phyloP scores from a whole-genome alignment of 768 basidiomycete species.

The Rhodotorula graminis region DNA sequence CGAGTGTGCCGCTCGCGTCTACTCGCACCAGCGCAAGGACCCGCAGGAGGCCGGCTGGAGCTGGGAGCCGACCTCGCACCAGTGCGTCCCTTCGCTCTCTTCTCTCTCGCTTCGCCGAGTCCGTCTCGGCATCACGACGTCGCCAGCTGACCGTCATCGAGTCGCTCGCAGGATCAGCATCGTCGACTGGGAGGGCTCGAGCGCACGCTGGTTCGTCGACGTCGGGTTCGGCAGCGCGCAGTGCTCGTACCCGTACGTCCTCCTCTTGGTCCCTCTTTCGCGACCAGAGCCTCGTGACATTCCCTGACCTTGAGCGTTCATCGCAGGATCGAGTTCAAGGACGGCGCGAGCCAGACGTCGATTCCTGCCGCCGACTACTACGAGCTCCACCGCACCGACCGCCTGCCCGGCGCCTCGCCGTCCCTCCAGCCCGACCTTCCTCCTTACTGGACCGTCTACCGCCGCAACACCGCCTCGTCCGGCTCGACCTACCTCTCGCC shows the following conservation, averaged over 20 bases:
- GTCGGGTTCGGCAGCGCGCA: conserved; percentile 20
- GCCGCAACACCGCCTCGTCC: not conserved
- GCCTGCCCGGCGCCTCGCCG: conserved; percentile 8
- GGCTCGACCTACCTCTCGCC: conserved; percentile 6
- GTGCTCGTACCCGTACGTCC: conserved; percentile 2
- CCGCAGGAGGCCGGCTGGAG: conserved; percentile 5
- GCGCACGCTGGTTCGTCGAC: conserved; percentile 16
- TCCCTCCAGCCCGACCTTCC: conserved; percentile 15
- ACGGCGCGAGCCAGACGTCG: conserved; percentile 6
- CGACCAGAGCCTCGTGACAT: too few relatives aligned
- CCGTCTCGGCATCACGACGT: too few relatives aligned
- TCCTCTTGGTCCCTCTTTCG: too few relatives aligned
- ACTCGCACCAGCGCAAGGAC: conserved; percentile 11
- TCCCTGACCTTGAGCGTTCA: too few relatives aligned
- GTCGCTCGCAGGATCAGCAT: conserved; percentile 3
- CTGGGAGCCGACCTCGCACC: conserved; percentile 26
- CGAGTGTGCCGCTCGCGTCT: conserved; percentile 17
- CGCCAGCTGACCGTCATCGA: too few relatives aligned
- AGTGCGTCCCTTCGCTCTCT: not conserved
- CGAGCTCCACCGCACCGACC: not conserved
- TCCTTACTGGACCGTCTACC: conserved; percentile 13
- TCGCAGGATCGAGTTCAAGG: conserved; percentile 3
- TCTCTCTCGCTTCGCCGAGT: too few relatives aligned
- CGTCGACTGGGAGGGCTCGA: conserved; percentile 24
- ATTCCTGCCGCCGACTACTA: conserved; percentile 9